Evolutionary conservation across 345 rosid species (phyloP), one percentile per base, ranked within the genome.

Genomic region (Aquilaria malaccensis): DNA sequence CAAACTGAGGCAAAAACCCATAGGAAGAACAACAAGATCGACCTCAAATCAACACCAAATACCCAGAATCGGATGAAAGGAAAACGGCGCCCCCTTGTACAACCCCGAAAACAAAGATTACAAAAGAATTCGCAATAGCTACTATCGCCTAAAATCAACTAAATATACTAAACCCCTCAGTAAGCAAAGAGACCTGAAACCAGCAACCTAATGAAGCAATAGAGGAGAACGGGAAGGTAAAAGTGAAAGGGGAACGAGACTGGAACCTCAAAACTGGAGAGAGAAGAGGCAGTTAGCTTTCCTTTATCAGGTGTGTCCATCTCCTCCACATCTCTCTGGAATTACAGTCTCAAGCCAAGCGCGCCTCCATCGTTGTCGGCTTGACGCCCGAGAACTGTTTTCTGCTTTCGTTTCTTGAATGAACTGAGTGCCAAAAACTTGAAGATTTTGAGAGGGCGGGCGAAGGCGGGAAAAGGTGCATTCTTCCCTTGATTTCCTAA

Each of bases 291-390:
- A 45, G 81, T 31, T 68, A 67, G 55, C 61, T 70, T 78, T 58
- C 74, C 71, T 64, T 76, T 87, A 15, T 80, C 86, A 12, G 90
- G 95, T 12, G 95, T 84, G 33, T 77, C 80, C 79, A 86, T 80
- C 67, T 64, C 54, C 66, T 32, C n/a, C 30, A 30, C 29, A 37
- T 45, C 68, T 57, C 29, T 33, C 31, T 22, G 45, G 51, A 14
- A 48, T 65, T 30, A 13, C 13, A 32, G 30, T 10, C 49, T 56
- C 13, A 3, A 56, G 15, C 30, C 30, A 64, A 37, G 7, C 43
- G 43, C 7, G 15, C 60, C 15, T 14, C n/a, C 29, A 30, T 37
- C 29, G 2, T 52, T n/a, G 33, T 33, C 58, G 3, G 41, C 11
- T 55, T 9, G 58, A 13, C 30, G 58, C 58, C 4, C 30, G 30